phyloP scores from a whole-genome alignment of 2,329 filamentous ascomycete genomes.

The Cladophialophora psammophila region DNA sequence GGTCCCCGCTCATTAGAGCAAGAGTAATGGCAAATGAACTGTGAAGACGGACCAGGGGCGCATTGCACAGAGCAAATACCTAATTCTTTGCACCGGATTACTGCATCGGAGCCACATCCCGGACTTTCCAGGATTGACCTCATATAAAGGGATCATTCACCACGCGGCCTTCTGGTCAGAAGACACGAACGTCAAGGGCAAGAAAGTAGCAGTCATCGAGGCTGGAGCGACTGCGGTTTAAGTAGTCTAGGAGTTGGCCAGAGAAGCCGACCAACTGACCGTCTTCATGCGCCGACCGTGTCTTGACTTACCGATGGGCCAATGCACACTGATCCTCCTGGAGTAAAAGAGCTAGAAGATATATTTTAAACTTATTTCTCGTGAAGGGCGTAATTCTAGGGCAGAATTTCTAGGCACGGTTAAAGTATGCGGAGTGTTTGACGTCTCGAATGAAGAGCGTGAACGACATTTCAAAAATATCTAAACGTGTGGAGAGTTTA shows the following conservation, averaged over 20 bases:
- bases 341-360: slow-evolving; percentile 61
- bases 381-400: slow-evolving; percentile 58
- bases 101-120: slow-evolving; percentile 63
- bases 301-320: slow-evolving; percentile 67
- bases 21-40: slow-evolving; percentile 47
- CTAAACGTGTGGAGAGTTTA: slow-evolving; percentile 63
- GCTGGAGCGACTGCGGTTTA: slow-evolving; percentile 71
- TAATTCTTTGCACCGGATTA: slow-evolving; percentile 44
- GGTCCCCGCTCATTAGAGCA: slow-evolving; percentile 48
- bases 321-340: slow-evolving; percentile 54
- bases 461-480: slow-evolving; percentile 57
- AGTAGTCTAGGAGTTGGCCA: slow-evolving; percentile 66
- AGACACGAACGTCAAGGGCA: slow-evolving; percentile 62
- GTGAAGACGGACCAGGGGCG: slow-evolving; percentile 49
- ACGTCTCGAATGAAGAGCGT: slow-evolving; percentile 40
- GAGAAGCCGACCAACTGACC: slow-evolving; percentile 59
- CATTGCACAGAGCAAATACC: slow-evolving; percentile 33
- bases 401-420: slow-evolving; percentile 67
- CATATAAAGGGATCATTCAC: slow-evolving; percentile 66
- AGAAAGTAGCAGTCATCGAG: slow-evolving; percentile 69
- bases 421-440: slow-evolving; percentile 50
- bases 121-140: slow-evolving; percentile 64
- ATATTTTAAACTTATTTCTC: slow-evolving; percentile 60
- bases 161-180: slow-evolving; percentile 69
- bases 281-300: slow-evolving; percentile 71